Evolutionary conservation across 805 yeast genomes (phyloP), one percentile per base, ranked within the genome.

Genomic region (Saccharomycopsis microspora): DNA sequence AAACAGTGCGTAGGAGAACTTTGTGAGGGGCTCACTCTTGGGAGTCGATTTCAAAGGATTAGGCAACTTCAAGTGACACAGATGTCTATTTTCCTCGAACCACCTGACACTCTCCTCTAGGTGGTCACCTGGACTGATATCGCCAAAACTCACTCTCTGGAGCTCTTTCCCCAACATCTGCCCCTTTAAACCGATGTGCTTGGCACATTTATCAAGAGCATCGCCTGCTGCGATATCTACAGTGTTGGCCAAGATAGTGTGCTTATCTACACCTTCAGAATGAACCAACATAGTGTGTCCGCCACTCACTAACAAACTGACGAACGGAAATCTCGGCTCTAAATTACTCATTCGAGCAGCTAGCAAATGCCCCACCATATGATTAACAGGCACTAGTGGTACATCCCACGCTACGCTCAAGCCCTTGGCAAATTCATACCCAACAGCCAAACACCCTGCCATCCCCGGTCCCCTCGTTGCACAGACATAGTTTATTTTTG

Each of bases 391-490:
- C 1, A 93, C 68, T 19, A 86, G 58, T 0, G 96, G 97, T 5
- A 68, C 73, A 9, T 73, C 62, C 82, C 87, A 83, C 0, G 27
- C 44, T 5, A 83, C 65, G 1, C 88, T 67, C 8, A 93, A 66
- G 0, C 97, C 98, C 57, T 86, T 83, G 0, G 95, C 95, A 39
- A 86, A 64, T 57, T 85, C 93, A 29, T 84, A 68, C 1, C 97
- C 94, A 0, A 86, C 82, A 6, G 86, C 74, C 9, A 93, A 67
- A 0, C 95, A 82, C 0, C 97, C 96, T 5, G 80, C 75, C 96
- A 93, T 87, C 0, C 98, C 98, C 0, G 98, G 98, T 0, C 98
- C 98, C 55, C 95, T 67, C 0, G 98, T 93, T 4, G 82, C 95
- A 61, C 95, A 84, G 1, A 93, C 74, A 42, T 93, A 60, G 59